Evolutionary conservation across 2,329 filamentous ascomycete species (phyloP).

Genomic region (Fusarium pseudograminearum): DNA sequence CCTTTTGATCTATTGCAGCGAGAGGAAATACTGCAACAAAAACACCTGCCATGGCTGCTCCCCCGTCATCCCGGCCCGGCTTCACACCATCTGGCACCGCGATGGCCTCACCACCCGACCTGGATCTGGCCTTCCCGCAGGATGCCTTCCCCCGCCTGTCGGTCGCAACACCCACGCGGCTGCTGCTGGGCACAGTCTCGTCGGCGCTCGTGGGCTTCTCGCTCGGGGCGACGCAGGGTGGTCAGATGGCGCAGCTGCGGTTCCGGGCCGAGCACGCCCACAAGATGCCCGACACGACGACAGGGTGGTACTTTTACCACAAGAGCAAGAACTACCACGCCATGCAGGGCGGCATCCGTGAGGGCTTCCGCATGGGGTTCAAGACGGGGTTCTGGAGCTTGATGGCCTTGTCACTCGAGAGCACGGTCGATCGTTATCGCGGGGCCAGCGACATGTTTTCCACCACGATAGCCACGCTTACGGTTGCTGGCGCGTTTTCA

Average conservation of each 20-base stretch:
- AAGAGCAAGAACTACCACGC: constrained; percentile 96
- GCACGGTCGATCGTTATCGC: constrained; percentile 81
- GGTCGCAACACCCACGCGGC: constrained; percentile 72
- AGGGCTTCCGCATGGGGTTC: constrained; percentile 80
- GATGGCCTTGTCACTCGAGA: constrained; percentile 84
- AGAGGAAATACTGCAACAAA: constrained; percentile 4
- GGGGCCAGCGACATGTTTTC: constrained; percentile 80
- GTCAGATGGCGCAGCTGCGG: constrained; percentile 78
- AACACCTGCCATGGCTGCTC: neutral
- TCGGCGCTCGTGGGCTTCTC: constrained; percentile 76
- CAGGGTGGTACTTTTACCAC: constrained; percentile 98
- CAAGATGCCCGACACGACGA: constrained; percentile 83
- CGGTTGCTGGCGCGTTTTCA: constrained; percentile 88
- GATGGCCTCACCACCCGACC: constrained; percentile 27
- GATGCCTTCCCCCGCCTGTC: constrained; percentile 64
- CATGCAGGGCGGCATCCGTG: constrained; percentile 79
- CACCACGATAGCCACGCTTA: constrained; percentile 84
- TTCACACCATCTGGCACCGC: constrained; percentile 24
- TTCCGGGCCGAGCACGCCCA: constrained; percentile 98
- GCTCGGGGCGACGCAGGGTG: constrained; percentile 79
- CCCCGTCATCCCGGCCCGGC: constrained; percentile 36
- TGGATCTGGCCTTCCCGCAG: constrained; percentile 39
- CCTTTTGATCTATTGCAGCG: neutral
- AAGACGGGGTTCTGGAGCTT: constrained; percentile 79
- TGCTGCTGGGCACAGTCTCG: constrained; percentile 72